These are phyloP conservation scores for Pyrus bretschneideri DNA, from an alignment of 306 rosid species.

Conservation along the genomic window DNA sequence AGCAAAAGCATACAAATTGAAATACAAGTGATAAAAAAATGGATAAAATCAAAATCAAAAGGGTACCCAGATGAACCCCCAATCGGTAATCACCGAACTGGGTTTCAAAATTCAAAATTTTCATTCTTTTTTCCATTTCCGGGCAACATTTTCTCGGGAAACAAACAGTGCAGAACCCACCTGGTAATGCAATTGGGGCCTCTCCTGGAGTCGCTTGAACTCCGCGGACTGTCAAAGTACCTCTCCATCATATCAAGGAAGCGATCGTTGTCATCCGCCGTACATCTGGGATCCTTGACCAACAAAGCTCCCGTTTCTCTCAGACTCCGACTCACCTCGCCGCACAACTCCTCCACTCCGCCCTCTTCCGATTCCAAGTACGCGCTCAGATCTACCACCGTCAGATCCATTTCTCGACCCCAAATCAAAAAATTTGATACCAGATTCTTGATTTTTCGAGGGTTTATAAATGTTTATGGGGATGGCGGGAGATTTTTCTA, in stretches of 20 bases:
- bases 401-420: slow-evolving; percentile 45
- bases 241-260: slow-evolving; percentile 93
- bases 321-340: slow-evolving; percentile 61
- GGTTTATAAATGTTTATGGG: background rate
- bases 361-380: slow-evolving; percentile 29
- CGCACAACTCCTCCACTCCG: slow-evolving; percentile 32
- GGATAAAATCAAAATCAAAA: background rate
- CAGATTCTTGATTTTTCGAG: background rate
- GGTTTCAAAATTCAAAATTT: background rate
- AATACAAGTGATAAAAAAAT: background rate
- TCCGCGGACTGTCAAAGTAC: slow-evolving; percentile 56
- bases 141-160: background rate
- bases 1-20: background rate
- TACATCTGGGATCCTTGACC: slow-evolving; percentile 75
- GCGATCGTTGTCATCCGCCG: slow-evolving; percentile 77
- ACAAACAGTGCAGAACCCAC: slow-evolving; percentile 11
- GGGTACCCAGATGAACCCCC: background rate
- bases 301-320: slow-evolving; percentile 82
- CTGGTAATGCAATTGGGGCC: slow-evolving; percentile 91
- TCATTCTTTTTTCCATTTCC: background rate
- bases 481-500: slow-evolving; percentile 4
- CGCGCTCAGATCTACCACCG: slow-evolving; percentile 63
- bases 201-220: slow-evolving; percentile 66
- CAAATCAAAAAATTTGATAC: background rate
- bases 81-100: background rate